Evolutionary conservation across 352 stramenopile species (phyloP), one percentile per base, ranked within the genome.

Genomic region (Phytophthora chlamydospora): DNA sequence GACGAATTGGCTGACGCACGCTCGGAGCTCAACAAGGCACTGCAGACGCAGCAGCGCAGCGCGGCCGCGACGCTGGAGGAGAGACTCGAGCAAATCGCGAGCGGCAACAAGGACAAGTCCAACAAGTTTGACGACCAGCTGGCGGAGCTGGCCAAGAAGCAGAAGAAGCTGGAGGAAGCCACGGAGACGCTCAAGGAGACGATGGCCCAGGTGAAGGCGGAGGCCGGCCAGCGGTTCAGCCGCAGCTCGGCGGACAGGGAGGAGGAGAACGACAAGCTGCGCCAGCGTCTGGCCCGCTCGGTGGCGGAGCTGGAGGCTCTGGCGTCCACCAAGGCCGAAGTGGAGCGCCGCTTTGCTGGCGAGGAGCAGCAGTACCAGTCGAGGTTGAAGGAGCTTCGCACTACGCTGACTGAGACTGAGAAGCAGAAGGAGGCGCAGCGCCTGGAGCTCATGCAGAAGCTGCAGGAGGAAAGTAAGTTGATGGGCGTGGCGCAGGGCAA

Each of bases 401-500:
- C 34, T 4, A 62, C 78, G 13, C 24, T 90, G 29, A 71, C 71
- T 2, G 67, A 78, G 16, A 77, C 73, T 8, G 76, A 89, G 48
- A 78, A 78, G 9, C 52, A 76, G 17, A 83, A 76, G 41, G 83
- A 90, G 31, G 29, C 62, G 0, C 64, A 90, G 43, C 78, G 80
- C 1, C 49, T 75, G 12, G 81, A 89, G 34, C 65, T 92, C 7
- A 48, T 88, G 19, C 71, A 85, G 36, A 74, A 67, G 10, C 62
- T 90, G 8, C 81, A 90, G 41, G 63, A 85, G 29, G 81, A 90
- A 40, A 73, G 77, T 33, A 82, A 83, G 50, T 66, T 83, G n/a
- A 77, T 90, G 66, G 83, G 83, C 24, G 43, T 85, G 19, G 78
- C 76, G 5, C 77, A 90, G 46, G 83, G 83, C 24, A 80, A 88